Conservation (phyloP, 495 filamentous ascomycete species). For the Pyrenula massariospora region DNA sequence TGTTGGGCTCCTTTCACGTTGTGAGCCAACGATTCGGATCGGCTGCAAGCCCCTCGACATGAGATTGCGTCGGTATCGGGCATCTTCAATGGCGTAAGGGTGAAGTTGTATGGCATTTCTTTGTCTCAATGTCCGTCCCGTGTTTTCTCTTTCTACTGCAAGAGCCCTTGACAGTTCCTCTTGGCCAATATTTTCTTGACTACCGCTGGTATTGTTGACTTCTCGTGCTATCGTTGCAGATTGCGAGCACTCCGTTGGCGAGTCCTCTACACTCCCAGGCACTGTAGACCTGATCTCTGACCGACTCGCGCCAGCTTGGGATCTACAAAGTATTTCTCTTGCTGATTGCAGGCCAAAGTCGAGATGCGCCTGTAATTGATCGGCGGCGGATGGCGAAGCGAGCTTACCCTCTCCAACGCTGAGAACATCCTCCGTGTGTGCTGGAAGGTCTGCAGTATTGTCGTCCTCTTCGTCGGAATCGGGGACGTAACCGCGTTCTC, state of each 20-base stretch:
- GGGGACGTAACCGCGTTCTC: conserved; percentile 48
- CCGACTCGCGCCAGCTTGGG: neutral
- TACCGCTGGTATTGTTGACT: conserved; percentile 6
- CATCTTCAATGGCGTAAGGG: conserved; percentile 58
- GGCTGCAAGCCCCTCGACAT: conserved; percentile 52
- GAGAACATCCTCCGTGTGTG: conserved; percentile 9
- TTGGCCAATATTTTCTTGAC: conserved; percentile 15
- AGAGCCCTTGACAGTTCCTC: conserved; percentile 21
- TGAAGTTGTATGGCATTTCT: conserved; percentile 67
- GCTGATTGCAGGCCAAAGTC: neutral
- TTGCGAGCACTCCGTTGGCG: too few species aligned
- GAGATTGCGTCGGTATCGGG: conserved; percentile 49
- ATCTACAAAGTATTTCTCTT: neutral
- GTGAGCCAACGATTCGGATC: conserved; percentile 31
- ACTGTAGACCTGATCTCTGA: conserved; percentile 6
- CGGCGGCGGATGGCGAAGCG: neutral
- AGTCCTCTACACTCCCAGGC: conserved; percentile 1
- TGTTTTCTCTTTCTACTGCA: conserved; percentile 11
- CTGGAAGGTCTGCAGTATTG: conserved; percentile 14
- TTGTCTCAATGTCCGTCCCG: conserved; percentile 41
- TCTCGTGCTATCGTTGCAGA: neutral
- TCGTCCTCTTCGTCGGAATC: conserved; percentile 51
- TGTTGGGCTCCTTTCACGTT: conserved; percentile 12
- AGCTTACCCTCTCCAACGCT: conserved; percentile 3
- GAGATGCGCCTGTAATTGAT: neutral